Base-by-base conservation (phyloP, 2,329 filamentous ascomycete species). In the Stachybotrys chlorohalonatus region DNA sequence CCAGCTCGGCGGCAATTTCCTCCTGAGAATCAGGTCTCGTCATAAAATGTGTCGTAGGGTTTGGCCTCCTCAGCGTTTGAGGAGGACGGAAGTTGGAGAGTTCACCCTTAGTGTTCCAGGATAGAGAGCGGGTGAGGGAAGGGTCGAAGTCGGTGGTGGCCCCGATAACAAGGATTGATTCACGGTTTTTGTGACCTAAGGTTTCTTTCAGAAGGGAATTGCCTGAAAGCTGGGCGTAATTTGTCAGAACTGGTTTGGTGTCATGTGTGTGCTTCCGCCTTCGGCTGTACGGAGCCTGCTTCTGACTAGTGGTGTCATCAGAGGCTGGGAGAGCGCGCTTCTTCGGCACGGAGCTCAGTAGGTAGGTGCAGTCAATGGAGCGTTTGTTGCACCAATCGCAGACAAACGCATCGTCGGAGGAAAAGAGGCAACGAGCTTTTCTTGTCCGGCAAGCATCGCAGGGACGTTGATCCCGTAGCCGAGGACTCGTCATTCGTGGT, bases 1-100 rank as follows among this genome's bases (percentile, higher is more conserved):
- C 73, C 39, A 69, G 68, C 47, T 58, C 57, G 46, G 51, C 53
- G 31, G 54, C 52, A 54, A 58, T 58, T 50, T 58, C 56, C 9
- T 54, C 54, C 24, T 56, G 52, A 7, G 54, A 54, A 30, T 58
- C 56, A 15, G 56, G 56, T 30, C 56, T 42, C 51, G 56, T 53
- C 24, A 56, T 50, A 30, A 58, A 58, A 31, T 56, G 50, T 8
- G 52, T 51, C 24, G 52, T 32, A 7, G 39, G 47, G 31, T 56
- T 53, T n/a, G 56, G 54, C 47, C 54, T 17, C 24, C 56, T 53
- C 7, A 58, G 51, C 7, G 52, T 45, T 5, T 56, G 56, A 15
- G 47, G 54, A 13, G 56, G 42, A 15, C 51, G 47, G 30, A 55
- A 54, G 7, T 32, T 39, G 2, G 42, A 17, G 11, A 52, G 46